Conservation (phyloP, 2,329 filamentous ascomycete genomes). For the Stachybotrys echinatus region DNA sequence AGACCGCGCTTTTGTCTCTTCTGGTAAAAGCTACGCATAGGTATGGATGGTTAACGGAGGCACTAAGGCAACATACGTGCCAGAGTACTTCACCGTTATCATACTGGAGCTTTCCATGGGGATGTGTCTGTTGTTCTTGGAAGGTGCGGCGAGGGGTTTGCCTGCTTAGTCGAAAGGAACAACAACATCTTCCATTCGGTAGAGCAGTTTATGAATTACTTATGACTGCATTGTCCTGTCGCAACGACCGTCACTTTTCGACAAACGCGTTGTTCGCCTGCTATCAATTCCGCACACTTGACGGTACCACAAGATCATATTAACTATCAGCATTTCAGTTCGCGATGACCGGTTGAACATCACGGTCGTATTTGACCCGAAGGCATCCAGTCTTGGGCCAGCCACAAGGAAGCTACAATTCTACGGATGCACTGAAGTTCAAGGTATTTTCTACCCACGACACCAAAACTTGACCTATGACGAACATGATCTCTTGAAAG, state of each 20-base stretch:
- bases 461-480: slow-evolving; percentile 5
- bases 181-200: slow-evolving; percentile 1
- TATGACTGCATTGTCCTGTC: background rate
- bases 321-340: background rate
- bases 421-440: slow-evolving; percentile 5
- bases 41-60: no score
- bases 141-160: slow-evolving; percentile 3
- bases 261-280: background rate
- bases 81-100: slow-evolving; percentile 1
- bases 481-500: slow-evolving; percentile 1
- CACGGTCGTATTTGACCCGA: background rate
- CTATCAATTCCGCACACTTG: background rate
- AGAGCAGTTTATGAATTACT: no score
- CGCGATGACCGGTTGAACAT: background rate
- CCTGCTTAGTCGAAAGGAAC: slow-evolving; percentile 3
- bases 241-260: background rate
- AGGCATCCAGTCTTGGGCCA: slow-evolving; percentile 6
- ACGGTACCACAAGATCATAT: background rate
- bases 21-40: no score
- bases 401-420: slow-evolving; percentile 7
- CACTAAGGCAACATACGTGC: no score
- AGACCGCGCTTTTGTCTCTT: background rate
- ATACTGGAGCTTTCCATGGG: background rate
- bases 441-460: slow-evolving; percentile 4
- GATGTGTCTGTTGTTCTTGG: slow-evolving; percentile 3